These are phyloP conservation scores for Tuber indicum DNA, from an alignment of 495 filamentous ascomycete genomes.

Conservation along the genomic window DNA sequence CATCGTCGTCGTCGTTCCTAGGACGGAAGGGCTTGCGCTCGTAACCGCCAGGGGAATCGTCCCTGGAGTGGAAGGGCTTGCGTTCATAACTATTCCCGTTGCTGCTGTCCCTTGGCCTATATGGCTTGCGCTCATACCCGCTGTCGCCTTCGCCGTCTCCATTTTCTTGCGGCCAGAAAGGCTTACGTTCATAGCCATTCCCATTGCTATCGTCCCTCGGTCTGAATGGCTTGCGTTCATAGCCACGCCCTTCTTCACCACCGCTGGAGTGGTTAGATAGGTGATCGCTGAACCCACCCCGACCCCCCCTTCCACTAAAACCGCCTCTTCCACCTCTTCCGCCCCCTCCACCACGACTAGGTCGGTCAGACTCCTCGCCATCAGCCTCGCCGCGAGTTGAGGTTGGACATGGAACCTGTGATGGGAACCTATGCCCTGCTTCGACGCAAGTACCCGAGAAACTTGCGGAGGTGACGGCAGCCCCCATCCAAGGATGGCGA, in stretches of 20 bases:
- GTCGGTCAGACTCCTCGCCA: neutral
- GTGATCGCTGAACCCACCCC: neutral
- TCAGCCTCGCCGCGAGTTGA: neutral
- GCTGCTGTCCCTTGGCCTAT: neutral
- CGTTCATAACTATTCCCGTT: neutral
- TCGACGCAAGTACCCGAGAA: conserved; percentile 43
- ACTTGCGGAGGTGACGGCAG: conserved; percentile 55
- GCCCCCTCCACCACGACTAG: neutral
- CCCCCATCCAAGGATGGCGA: conserved; percentile 56
- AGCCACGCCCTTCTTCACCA: neutral
- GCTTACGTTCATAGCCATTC: neutral
- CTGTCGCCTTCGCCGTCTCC: neutral
- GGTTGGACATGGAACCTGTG: conserved; percentile 47
- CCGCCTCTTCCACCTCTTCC: neutral
- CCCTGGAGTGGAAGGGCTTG: neutral
- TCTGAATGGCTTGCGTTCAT: neutral
- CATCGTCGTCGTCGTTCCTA: neutral
- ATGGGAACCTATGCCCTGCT: conserved; percentile 47
- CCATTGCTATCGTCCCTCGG: neutral
- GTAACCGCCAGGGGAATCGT: neutral
- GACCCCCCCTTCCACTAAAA: neutral
- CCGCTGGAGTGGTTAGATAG: neutral
- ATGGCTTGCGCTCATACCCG: neutral
- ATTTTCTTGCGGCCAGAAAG: neutral
- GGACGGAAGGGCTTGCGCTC: neutral